Evolutionary conservation across 371 early-diverging fungal species (phyloP).

Genomic region (Coemansia sp.): DNA sequence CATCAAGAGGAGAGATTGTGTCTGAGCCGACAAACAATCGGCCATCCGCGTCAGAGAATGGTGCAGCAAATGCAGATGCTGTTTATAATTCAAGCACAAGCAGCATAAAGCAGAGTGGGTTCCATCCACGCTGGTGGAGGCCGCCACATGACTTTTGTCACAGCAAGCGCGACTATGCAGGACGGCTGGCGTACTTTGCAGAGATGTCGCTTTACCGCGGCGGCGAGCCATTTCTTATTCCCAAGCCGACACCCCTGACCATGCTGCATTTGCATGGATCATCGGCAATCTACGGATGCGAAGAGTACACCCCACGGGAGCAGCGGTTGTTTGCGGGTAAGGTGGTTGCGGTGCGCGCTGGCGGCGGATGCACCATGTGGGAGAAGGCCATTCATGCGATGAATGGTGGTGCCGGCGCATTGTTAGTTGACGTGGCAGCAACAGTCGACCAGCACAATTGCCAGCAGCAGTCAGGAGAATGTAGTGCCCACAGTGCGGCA

Average conservation of each 20-base stretch:
- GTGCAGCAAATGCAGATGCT: not conserved
- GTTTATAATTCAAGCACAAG: slow-evolving; percentile 1
- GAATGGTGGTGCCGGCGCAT: slow-evolving; percentile 45
- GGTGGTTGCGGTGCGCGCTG: slow-evolving; percentile 36
- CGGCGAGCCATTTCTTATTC: slow-evolving; percentile 12
- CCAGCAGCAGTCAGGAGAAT: not conserved
- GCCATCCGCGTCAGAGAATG: not conserved
- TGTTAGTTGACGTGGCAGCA: slow-evolving; percentile 22
- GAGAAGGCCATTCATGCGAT: slow-evolving; percentile 48
- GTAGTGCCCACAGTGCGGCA: slow-evolving; percentile 1
- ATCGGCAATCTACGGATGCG: slow-evolving; percentile 46
- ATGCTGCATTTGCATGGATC: slow-evolving; percentile 32
- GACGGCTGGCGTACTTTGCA: slow-evolving; percentile 46
- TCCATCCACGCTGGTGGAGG: not conserved
- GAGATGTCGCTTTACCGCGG: slow-evolving; percentile 31
- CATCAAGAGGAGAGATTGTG: not conserved
- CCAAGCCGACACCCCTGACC: slow-evolving; percentile 26
- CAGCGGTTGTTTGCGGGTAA: slow-evolving; percentile 22
- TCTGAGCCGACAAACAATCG: slow-evolving; percentile 2
- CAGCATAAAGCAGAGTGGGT: not conserved
- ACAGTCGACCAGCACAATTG: not conserved
- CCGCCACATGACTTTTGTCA: slow-evolving; percentile 10
- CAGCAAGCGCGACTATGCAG: slow-evolving; percentile 38
- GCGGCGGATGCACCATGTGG: slow-evolving; percentile 46
- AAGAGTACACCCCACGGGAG: slow-evolving; percentile 44